Evolutionary conservation across 2,329 filamentous ascomycete genomes (phyloP), one percentile per base, ranked within the genome.

Genomic region (Calonectria pteridis): DNA sequence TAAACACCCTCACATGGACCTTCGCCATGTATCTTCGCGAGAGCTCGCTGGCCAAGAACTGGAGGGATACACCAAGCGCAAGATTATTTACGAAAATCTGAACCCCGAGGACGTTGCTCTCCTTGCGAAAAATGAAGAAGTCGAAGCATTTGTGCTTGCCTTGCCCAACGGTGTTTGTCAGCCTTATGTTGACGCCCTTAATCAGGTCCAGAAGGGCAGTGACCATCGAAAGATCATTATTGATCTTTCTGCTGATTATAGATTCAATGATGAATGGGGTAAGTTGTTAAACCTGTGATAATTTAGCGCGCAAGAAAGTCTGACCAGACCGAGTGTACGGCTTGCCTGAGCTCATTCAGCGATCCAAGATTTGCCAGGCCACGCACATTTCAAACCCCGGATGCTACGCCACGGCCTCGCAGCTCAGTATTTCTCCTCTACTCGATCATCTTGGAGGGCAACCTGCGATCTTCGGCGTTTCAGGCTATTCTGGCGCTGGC

Each of bases 61-160:
- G 26, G 88, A 96, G 84, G 96, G 95, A 35, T 99, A 99, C 84
- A 92, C 91, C 81, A 98, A 98, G 90, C 92, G 94, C 76, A 92
- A 97, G 74, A 94, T 99, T 78, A 95, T 92, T 76, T 99, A 99
- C 85, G 95, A 98, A 85, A 98, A 95, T 84, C 88, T 98, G 55
- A 93, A 91, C 70, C 91, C 95, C 9, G 96, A 98, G 77, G 96
- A 98, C 78, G 93, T 98, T 16, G 92, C 92, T 76, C 90, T 92
- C 72, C 95, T 98, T n/a, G n/a, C n/a, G n/a, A n/a, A n/a, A 91
- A 94, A 97, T 75, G 93, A 94, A 83, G 92, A 93, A 37, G 93
- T 98, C 64, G 96, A 98, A 87, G 97, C 94, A 86, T 98, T 96
- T 96, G 94, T 98, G 55, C 97, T 98, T 94, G 97, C 97, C 43